A percentile compares a stretch with the other conserved stretches of the same genome.
phyloP scores from a whole-genome alignment of 139 green algal genomes.

The Picochlorum sp. region DNA sequence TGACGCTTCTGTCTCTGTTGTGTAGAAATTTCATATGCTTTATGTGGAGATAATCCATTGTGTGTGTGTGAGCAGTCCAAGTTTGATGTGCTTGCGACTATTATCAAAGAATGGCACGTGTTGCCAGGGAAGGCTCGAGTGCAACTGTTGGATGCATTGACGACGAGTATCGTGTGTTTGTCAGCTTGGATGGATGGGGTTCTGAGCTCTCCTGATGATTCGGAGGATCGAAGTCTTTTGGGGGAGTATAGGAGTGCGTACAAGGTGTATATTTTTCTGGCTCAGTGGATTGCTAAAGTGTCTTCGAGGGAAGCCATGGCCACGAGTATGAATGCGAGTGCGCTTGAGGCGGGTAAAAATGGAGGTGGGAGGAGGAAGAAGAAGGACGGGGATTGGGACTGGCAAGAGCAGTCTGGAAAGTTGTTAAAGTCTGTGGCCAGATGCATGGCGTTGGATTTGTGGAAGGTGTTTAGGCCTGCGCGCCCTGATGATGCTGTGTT shows the following conservation, averaged over 20 bases:
- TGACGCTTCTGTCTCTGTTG: neutral
- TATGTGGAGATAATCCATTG: conserved; percentile 46
- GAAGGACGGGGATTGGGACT: conserved; percentile 44
- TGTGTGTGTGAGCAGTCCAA: conserved; percentile 40
- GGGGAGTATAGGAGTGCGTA: conserved; percentile 42
- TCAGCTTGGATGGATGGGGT: conserved; percentile 33
- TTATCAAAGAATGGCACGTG: conserved; percentile 25
- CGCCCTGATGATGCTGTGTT: conserved; percentile 47
- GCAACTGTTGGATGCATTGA: conserved; percentile 43
- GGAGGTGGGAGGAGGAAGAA: conserved; percentile 28
- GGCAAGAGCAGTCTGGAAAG: conserved; percentile 34
- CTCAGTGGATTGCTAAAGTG: conserved; percentile 38
- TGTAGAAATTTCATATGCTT: conserved; percentile 39
- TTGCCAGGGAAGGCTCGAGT: conserved; percentile 23
- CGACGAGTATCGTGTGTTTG: conserved; percentile 53
- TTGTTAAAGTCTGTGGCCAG: conserved; percentile 34
- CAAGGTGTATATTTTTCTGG: conserved; percentile 62
- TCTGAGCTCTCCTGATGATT: conserved; percentile 14
- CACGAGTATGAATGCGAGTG: neutral
- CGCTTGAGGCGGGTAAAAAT: neutral
- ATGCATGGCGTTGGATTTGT: conserved; percentile 48
- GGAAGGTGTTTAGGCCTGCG: conserved; percentile 41
- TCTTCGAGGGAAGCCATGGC: conserved; percentile 28
- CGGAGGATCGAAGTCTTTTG: conserved; percentile 8
- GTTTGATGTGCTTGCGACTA: conserved; percentile 39